Evolutionary conservation across 306 rosid species (phyloP), one percentile per base, ranked within the genome.

Genomic region (Rubus idaeus): DNA sequence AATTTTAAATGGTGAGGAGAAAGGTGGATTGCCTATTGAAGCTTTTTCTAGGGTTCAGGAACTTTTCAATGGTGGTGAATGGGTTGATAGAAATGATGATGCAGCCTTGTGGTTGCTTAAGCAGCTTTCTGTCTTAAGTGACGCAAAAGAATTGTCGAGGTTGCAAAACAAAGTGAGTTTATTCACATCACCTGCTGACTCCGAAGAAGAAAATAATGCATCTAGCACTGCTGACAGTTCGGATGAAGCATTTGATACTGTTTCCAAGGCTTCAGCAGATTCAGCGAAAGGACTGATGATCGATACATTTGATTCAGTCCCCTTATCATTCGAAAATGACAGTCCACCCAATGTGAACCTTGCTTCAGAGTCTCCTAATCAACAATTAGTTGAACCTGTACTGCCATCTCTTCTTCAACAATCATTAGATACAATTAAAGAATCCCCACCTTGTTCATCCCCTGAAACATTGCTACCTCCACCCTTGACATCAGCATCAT

Each of bases 21-120:
- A 85, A 82, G 97, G 98, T 80, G 98, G 98, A 71, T 82, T 95
- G 81, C 98, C 98, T 26, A 86, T 92, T 73, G 98, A 95, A 86
- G 97, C 98, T 52, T 95, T 95, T 88, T 92, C 98, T 72, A 90
- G 91, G 86, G 98, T 95, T 84, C 97, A 92, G 82, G 98, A 95
- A 83, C 92, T 95, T 74, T 95, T 95, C 80, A 92, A 82, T 79
- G 96, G 93, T 53, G 95, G 79, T 55, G 98, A 95, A 55, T 95
- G 97, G 98, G 86, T 89, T 84, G 98, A 90, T 50, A 84, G 78
- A 73, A 86, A 87, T 75, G 98, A 95, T 80, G 97, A 92, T 79
- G 98, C 94, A 42, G 91, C 98, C 51, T 89, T 92, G 81, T 95
- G 98, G 98, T 83, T 95, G 76, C 92, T 95, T 75, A 89, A 91